Conservation (phyloP, 208 protist species). For the Acanthamoeba castellanii region DNA sequence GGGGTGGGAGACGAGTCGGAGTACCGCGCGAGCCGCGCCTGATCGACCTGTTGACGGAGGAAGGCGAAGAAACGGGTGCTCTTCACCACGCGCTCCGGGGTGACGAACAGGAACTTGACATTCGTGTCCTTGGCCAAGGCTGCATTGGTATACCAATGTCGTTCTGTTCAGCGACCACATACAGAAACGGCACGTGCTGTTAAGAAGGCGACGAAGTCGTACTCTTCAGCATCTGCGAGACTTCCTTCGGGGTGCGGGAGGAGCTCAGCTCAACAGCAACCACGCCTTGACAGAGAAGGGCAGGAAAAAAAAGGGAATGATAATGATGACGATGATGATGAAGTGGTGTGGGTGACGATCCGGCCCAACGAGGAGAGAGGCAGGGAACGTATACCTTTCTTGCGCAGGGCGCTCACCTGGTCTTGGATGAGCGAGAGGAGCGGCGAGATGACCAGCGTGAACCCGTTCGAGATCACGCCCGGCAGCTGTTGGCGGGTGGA, state of each 20-base stretch:
- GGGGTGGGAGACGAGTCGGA: too few species aligned
- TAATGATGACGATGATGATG: too few species aligned
- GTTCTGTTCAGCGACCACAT: too few species aligned
- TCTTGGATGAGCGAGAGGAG: conserved; percentile 97
- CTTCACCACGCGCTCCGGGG: conserved; percentile 88
- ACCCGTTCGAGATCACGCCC: conserved; percentile 62
- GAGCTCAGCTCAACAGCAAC: background rate
- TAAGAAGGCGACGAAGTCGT: background rate
- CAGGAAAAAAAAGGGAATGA: too few species aligned
- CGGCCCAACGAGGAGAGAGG: too few species aligned
- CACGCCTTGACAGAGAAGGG: too few species aligned
- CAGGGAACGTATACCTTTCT: background rate
- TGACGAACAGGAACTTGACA: conserved; percentile 90
- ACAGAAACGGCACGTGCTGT: too few species aligned
- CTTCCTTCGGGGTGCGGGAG: background rate
- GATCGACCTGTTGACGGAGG: conserved; percentile 1
- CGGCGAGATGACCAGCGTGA: conserved; percentile 94
- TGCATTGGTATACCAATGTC: too few species aligned
- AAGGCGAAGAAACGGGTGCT: conserved; percentile 34
- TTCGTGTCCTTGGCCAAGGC: background rate
- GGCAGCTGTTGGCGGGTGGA: too few species aligned
- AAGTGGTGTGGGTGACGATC: too few species aligned
- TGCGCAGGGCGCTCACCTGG: conserved; percentile 87
- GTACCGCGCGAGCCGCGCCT: background rate
- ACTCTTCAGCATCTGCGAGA: background rate